These are phyloP conservation scores for Choiromyces venosus DNA, from an alignment of 495 filamentous ascomycete genomes.

Conservation along the genomic window DNA sequence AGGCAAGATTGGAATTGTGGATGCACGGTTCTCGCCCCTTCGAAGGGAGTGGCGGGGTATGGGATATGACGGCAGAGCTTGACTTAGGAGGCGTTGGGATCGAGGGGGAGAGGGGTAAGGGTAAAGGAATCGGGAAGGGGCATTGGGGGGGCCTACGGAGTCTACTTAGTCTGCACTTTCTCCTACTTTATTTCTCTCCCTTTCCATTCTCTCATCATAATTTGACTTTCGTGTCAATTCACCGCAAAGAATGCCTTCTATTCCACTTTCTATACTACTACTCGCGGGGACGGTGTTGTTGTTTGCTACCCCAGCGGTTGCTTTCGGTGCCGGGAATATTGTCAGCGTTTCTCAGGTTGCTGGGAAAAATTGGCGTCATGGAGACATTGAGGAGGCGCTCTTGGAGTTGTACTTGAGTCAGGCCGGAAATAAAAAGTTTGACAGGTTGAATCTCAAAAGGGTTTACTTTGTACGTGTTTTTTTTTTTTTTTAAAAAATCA, in stretches of 20 bases:
- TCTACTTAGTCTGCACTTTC: not conserved
- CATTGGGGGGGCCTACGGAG: not conserved
- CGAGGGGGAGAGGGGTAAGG: not conserved
- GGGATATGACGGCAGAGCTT: not conserved
- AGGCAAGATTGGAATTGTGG: not conserved
- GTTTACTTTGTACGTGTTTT: constrained; percentile 48
- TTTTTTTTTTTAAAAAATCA: too few relatives aligned
- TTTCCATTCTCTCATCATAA: not conserved
- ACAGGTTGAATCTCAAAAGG: constrained; percentile 76
- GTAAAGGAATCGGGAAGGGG: not conserved
- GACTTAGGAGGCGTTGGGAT: not conserved
- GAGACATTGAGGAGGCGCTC: constrained; percentile 88
- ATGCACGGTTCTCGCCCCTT: not conserved
- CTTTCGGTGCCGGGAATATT: constrained; percentile 87
- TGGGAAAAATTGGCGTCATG: constrained; percentile 88
- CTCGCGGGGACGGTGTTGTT: constrained; percentile 44
- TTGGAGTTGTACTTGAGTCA: constrained; percentile 67
- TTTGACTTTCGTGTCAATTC: not conserved
- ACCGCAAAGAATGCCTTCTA: constrained; percentile 20
- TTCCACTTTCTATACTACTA: constrained; percentile 19
- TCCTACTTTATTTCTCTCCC: not conserved
- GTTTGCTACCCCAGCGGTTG: constrained; percentile 57
- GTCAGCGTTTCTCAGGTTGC: constrained; percentile 55
- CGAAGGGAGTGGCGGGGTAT: not conserved
- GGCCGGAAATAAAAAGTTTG: constrained; percentile 64